These are phyloP conservation scores for Exophiala sp. DNA, from an alignment of 2,329 filamentous ascomycete genomes.

Conservation along the genomic window DNA sequence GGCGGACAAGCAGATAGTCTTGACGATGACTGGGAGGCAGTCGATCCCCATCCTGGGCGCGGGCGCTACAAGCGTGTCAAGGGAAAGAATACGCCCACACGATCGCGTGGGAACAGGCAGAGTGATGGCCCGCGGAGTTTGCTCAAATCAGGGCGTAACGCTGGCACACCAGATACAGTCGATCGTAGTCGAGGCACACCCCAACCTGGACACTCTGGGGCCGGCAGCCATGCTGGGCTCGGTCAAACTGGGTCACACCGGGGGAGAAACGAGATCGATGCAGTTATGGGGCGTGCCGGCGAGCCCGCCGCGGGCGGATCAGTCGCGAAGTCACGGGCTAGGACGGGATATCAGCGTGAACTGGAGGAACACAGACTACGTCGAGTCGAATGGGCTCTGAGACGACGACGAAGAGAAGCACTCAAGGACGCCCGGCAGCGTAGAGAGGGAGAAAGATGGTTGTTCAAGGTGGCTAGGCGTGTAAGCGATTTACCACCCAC, in stretches of 20 bases:
- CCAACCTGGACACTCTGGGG: constrained; percentile 36
- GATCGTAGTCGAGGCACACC: constrained; percentile 24
- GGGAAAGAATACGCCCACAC: constrained; percentile 28
- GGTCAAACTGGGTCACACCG: constrained; percentile 34
- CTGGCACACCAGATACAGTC: constrained; percentile 29
- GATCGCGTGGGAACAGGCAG: constrained; percentile 30
- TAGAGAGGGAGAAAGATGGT: constrained; percentile 38
- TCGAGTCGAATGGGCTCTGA: constrained; percentile 44
- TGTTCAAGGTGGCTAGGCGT: constrained; percentile 39
- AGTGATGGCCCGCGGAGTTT: constrained; percentile 35
- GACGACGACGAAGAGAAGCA: constrained; percentile 38
- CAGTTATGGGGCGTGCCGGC: constrained; percentile 30
- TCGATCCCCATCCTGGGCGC: constrained; percentile 34
- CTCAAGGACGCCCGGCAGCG: constrained; percentile 36
- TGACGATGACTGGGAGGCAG: constrained; percentile 39
- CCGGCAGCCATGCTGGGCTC: constrained; percentile 38
- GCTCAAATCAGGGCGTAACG: constrained; percentile 42
- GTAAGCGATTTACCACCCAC: constrained; percentile 40
- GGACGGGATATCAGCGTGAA: constrained; percentile 47
- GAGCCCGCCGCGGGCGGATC: constrained; percentile 30
- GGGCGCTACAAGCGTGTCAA: constrained; percentile 37
- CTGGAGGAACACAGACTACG: constrained; percentile 46
- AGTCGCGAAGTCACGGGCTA: constrained; percentile 41
- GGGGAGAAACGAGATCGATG: constrained; percentile 13
- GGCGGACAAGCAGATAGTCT: constrained; percentile 28